phyloP scores from a whole-genome alignment of 2,329 filamentous ascomycete genomes.

The Colletotrichum sp. region DNA sequence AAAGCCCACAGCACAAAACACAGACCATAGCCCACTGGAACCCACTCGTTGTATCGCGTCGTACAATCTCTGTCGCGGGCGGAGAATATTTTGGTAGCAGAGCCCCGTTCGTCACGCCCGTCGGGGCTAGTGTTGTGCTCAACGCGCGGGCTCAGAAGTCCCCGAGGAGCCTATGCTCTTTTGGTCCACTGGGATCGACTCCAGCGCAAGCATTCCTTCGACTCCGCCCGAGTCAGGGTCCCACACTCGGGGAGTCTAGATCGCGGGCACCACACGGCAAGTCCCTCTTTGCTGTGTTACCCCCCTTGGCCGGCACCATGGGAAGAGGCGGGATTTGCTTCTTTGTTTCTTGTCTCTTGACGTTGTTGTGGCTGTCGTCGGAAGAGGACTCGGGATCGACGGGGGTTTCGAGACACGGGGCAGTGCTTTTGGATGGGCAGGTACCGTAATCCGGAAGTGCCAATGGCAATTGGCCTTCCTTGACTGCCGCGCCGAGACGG shows the following conservation, averaged over 20 bases:
- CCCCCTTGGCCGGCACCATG: not conserved
- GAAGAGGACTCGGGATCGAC: not conserved
- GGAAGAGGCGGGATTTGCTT: not conserved
- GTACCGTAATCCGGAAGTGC: not conserved
- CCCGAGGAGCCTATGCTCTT: conserved; percentile 19
- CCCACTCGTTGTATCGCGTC: conserved; percentile 8
- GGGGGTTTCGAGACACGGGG: not conserved
- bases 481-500: not conserved
- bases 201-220: conserved; percentile 15
- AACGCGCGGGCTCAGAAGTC: conserved; percentile 18
- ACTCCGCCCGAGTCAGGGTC: conserved; percentile 20
- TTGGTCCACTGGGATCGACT: conserved; percentile 15
- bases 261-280: conserved; percentile 18
- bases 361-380: not conserved
- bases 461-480: not conserved
- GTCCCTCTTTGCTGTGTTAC: not conserved
- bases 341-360: conserved; percentile 8
- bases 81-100: conserved; percentile 22
- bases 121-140: conserved; percentile 16
- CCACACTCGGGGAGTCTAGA: conserved; percentile 19
- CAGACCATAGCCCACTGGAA: not conserved
- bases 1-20: not conserved
- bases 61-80: conserved; percentile 20
- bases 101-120: conserved; percentile 14
- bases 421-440: not conserved